phyloP scores from a whole-genome alignment of 225 moss, liverwort and hornwort species.

The Anthoceros angustus region DNA sequence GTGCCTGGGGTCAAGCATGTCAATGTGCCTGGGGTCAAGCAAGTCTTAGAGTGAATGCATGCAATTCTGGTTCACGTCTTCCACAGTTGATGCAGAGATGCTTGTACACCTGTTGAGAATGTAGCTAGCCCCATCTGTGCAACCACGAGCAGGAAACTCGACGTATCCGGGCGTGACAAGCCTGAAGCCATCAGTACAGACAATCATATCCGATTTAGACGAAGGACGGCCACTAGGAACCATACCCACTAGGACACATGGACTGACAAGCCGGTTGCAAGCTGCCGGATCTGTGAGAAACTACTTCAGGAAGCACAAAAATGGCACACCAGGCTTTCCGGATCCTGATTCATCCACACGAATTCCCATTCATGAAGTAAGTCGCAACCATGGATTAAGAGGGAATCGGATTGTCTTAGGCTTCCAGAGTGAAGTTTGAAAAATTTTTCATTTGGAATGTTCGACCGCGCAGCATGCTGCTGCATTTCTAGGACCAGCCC shows the following conservation, averaged over 20 bases:
- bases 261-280: conserved; percentile 1
- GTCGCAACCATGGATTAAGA: neutral
- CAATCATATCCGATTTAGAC: conserved; percentile 21
- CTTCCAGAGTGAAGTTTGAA: conserved; percentile 1
- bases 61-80: conserved; percentile 1
- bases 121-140: conserved; percentile 30
- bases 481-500: conserved; percentile 16
- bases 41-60: neutral
- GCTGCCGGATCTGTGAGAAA: neutral
- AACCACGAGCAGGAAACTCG: conserved; percentile 13
- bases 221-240: conserved; percentile 26
- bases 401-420: neutral
- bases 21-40: neutral
- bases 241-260: conserved; percentile 14
- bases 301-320: conserved; percentile 7
- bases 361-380: neutral
- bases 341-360: neutral
- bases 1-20: neutral
- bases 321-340: conserved; percentile 1
- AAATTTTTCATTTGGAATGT: conserved; percentile 6
- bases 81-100: neutral
- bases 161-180: neutral
- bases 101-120: neutral
- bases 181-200: conserved; percentile 21
- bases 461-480: conserved; percentile 25